Conservation (phyloP, 768 basidiomycete species). For the Hemileccinum rubropunctum region DNA sequence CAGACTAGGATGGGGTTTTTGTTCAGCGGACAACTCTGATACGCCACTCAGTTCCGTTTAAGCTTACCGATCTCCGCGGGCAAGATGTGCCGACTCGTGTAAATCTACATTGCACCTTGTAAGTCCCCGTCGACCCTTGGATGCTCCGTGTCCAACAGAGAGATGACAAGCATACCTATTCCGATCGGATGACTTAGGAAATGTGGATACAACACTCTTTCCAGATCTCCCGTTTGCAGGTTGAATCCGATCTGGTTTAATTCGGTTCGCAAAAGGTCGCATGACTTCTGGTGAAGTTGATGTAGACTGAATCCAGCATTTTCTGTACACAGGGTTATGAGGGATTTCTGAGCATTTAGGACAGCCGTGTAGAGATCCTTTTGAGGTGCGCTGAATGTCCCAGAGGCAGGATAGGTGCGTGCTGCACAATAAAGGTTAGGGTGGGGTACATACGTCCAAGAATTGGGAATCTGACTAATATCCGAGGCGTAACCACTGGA, state of each 20-base stretch:
- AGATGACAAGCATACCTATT: conserved; percentile 51
- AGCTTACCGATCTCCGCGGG: conserved; percentile 52
- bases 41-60: not conserved
- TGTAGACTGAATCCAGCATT: conserved; percentile 57
- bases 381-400: conserved; percentile 76
- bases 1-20: conserved; percentile 43
- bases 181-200: conserved; percentile 91
- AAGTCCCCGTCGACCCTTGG: conserved; percentile 8
- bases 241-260: conserved; percentile 61
- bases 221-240: conserved; percentile 51
- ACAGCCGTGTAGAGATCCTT: conserved; percentile 82
- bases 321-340: conserved; percentile 61
- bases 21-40: conserved; percentile 3
- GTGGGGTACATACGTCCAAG: not conserved
- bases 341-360: conserved; percentile 66
- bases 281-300: conserved; percentile 75
- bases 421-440: conserved; percentile 41
- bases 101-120: conserved; percentile 53
- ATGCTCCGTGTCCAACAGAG: not conserved
- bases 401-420: conserved; percentile 85
- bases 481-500: conserved; percentile 89
- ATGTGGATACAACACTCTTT: conserved; percentile 84
- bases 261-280: conserved; percentile 63
- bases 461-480: conserved; percentile 59
- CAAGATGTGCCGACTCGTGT: conserved; percentile 75